These are phyloP conservation scores for Colletotrichum tanaceti DNA, from an alignment of 2,329 filamentous ascomycete species.

Conservation along the genomic window DNA sequence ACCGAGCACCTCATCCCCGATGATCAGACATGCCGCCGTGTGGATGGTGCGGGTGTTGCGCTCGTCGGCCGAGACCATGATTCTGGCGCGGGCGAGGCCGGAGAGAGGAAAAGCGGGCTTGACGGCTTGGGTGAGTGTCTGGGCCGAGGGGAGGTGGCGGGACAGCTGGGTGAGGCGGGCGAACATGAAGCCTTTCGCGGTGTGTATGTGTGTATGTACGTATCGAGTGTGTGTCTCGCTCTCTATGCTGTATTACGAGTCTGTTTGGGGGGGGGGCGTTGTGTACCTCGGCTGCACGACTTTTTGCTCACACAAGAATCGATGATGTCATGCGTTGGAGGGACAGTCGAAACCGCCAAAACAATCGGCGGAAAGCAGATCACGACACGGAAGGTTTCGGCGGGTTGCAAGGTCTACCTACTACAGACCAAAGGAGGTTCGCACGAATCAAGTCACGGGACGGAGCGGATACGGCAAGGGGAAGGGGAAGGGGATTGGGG, in stretches of 20 bases:
- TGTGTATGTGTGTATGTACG: not conserved
- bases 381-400: slow-evolving; percentile 11
- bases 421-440: slow-evolving; percentile 2
- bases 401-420: slow-evolving; percentile 1
- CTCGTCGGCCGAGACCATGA: slow-evolving; percentile 64
- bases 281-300: too few relatives aligned
- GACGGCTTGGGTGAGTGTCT: slow-evolving; percentile 43
- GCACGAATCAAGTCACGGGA: slow-evolving; percentile 30
- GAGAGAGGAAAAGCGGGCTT: slow-evolving; percentile 44
- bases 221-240: too few relatives aligned
- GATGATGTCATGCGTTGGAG: slow-evolving; percentile 16
- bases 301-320: slow-evolving; percentile 2
- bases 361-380: not conserved
- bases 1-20: slow-evolving; percentile 95
- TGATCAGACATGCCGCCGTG: slow-evolving; percentile 92
- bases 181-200: slow-evolving; percentile 70
- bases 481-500: not conserved
- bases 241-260: too few relatives aligned
- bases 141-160: slow-evolving; percentile 68
- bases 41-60: slow-evolving; percentile 77
- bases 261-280: too few relatives aligned
- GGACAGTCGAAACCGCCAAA: not conserved
- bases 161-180: slow-evolving; percentile 78
- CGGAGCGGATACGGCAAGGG: slow-evolving; percentile 23
- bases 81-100: slow-evolving; percentile 45